Conservation (phyloP, 176 grass and related monocot genomes). For the Phyllostachys edulis region DNA sequence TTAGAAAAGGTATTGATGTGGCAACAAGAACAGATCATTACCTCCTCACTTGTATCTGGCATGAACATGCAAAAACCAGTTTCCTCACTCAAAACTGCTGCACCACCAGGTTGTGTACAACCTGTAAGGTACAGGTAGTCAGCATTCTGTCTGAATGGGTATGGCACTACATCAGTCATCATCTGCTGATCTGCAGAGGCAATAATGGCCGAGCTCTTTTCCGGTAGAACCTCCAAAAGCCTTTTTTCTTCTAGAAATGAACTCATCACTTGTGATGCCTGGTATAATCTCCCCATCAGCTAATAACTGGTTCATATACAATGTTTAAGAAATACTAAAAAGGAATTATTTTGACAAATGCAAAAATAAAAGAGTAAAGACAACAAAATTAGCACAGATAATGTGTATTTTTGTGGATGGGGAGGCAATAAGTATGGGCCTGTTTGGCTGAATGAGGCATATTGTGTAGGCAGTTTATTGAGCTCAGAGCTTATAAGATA, state of each 20-base stretch:
- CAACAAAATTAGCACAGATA: constrained; percentile 7
- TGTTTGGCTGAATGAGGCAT: not conserved
- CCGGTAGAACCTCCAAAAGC: constrained; percentile 68
- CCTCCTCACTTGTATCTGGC: constrained; percentile 71
- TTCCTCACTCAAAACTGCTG: constrained; percentile 72
- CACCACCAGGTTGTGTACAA: constrained; percentile 74
- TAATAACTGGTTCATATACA: constrained; percentile 60
- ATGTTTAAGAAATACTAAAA: constrained; percentile 26
- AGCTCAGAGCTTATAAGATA: not conserved
- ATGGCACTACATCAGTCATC: constrained; percentile 97
- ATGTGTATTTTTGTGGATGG: not conserved
- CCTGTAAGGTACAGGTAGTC: constrained; percentile 91
- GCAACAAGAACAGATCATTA: constrained; percentile 39
- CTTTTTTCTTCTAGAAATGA: constrained; percentile 67
- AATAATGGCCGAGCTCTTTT: constrained; percentile 81
- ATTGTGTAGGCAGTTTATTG: not conserved
- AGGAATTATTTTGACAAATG: not conserved
- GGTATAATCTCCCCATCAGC: constrained; percentile 79
- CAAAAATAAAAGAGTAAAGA: not conserved
- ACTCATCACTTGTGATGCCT: constrained; percentile 69
- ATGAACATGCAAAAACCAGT: constrained; percentile 88
- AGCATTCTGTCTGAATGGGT: constrained; percentile 83
- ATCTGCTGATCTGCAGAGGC: constrained; percentile 82
- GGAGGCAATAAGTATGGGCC: not conserved
- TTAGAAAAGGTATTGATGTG: not conserved